A percentile compares a stretch with the other conserved stretches of the same genome.
Conservation (phyloP, 371 early-diverging fungal genomes). For the Rhizopus sp. region DNA sequence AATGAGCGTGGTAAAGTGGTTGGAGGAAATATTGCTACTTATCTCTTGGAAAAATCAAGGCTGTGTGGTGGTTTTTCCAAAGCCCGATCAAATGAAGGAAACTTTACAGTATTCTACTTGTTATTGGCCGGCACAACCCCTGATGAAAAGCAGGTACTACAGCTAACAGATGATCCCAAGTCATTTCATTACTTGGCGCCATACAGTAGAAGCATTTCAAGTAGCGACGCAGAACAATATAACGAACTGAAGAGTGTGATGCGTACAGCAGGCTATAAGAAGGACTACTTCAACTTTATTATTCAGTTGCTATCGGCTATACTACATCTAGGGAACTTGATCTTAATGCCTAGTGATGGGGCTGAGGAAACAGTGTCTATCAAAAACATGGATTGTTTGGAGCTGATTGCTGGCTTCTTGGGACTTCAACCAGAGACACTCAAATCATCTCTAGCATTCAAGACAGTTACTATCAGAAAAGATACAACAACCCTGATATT, state of each 20-base stretch:
- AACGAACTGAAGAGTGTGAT: constrained; percentile 74
- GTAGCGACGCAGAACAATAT: constrained; percentile 48
- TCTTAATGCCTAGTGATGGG: constrained; percentile 55
- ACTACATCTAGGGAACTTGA: constrained; percentile 70
- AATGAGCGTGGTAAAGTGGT: constrained; percentile 84
- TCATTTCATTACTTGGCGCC: constrained; percentile 20
- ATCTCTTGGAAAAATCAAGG: constrained; percentile 84
- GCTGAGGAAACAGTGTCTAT: constrained; percentile 51
- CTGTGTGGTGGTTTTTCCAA: constrained; percentile 48
- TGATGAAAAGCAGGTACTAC: constrained; percentile 34
- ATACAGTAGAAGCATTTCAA: constrained; percentile 25
- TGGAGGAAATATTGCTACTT: constrained; percentile 86
- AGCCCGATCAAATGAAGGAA: constrained; percentile 59
- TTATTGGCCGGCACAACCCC: constrained; percentile 53
- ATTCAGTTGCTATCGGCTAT: constrained; percentile 70
- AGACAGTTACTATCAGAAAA: constrained; percentile 29
- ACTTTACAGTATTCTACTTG: constrained; percentile 92
- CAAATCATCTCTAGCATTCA: constrained; percentile 37
- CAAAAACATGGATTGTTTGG: constrained; percentile 59
- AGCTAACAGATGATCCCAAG: constrained; percentile 12
- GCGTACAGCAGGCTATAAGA: constrained; percentile 79
- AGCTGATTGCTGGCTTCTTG: constrained; percentile 69
- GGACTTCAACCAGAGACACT: constrained; percentile 69
- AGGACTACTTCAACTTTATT: constrained; percentile 71
- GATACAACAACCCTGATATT: constrained; percentile 56